phyloP scores from a whole-genome alignment of 2,329 filamentous ascomycete species.

The Pleurostoma richardsiae region DNA sequence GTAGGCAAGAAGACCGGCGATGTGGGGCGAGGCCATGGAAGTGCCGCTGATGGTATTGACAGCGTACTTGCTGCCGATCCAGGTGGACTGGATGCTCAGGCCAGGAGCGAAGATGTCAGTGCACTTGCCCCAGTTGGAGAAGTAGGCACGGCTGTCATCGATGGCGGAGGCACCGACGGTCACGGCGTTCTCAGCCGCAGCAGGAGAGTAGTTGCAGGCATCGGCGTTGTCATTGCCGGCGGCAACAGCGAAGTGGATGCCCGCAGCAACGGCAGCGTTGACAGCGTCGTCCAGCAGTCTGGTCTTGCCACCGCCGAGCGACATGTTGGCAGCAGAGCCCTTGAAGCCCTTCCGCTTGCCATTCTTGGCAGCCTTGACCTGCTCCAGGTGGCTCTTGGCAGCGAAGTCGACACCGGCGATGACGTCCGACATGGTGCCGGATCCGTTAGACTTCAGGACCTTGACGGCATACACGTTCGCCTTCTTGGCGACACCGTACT shows the following conservation, averaged over 20 bases:
- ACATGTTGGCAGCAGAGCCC: constrained; percentile 99
- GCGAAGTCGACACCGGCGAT: constrained; percentile 98
- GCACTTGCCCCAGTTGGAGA: constrained; percentile 99
- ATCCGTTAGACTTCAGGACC: constrained; percentile 95
- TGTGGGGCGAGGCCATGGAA: constrained; percentile 97
- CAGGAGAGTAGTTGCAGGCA: constrained; percentile 98
- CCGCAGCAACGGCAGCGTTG: constrained; percentile 85
- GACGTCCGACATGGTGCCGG: constrained; percentile 97
- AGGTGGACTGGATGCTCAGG: constrained; percentile 94
- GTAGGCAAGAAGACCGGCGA: constrained; percentile 95
- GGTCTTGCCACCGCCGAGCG: constrained; percentile 95
- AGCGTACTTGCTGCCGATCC: constrained; percentile 94
- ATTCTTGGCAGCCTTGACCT: constrained; percentile 73
- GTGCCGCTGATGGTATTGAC: constrained; percentile 99
- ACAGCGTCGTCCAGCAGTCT: constrained; percentile 85
- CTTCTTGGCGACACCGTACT: constrained; percentile 99
- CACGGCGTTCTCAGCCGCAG: constrained; percentile 83
- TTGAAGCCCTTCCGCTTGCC: constrained; percentile 97
- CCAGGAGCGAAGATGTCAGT: constrained; percentile 98
- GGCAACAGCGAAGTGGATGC: constrained; percentile 96
- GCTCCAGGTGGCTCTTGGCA: constrained; percentile 70
- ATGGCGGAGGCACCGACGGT: constrained; percentile 95
- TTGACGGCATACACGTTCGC: constrained; percentile 95
- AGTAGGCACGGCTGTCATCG: constrained; percentile 94
- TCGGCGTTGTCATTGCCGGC: constrained; percentile 98